A percentile compares a stretch with the other conserved stretches of the same genome.
phyloP scores from a whole-genome alignment of 495 filamentous ascomycete genomes.

The Clavariopsis aquatica region DNA sequence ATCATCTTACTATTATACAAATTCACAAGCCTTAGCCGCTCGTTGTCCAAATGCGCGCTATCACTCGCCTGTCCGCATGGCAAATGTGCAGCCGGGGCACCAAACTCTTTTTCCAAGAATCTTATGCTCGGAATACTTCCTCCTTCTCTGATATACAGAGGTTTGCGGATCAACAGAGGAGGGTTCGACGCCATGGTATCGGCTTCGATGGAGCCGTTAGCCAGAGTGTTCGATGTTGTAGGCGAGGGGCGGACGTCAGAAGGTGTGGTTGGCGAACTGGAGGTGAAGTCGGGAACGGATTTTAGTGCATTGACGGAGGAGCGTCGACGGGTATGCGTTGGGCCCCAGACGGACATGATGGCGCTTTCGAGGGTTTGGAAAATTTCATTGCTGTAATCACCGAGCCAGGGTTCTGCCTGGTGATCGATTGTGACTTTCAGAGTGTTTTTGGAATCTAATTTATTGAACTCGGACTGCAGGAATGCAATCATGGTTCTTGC shows the following conservation, averaged over 20 bases:
- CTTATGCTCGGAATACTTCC: slow-evolving; percentile 91
- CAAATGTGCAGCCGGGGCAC: slow-evolving; percentile 86
- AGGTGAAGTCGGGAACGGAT: slow-evolving; percentile 29
- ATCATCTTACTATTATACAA: slow-evolving; percentile 89
- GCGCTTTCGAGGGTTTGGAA: slow-evolving; percentile 87
- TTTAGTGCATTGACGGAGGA: slow-evolving; percentile 19
- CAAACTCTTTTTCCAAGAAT: slow-evolving; percentile 93
- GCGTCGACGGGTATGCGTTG: slow-evolving; percentile 39
- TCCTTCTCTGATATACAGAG: slow-evolving; percentile 92
- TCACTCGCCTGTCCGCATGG: slow-evolving; percentile 96
- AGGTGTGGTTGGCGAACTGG: slow-evolving; percentile 26
- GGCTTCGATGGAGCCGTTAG: slow-evolving; percentile 45
- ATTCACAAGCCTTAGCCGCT: slow-evolving; percentile 82
- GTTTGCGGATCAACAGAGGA: slow-evolving; percentile 45
- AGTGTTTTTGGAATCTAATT: slow-evolving; percentile 74
- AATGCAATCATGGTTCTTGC: slow-evolving; percentile 65
- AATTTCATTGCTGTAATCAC: slow-evolving; percentile 85
- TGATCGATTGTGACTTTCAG: slow-evolving; percentile 84
- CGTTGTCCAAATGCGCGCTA: slow-evolving; percentile 90
- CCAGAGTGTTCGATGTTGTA: slow-evolving; percentile 60
- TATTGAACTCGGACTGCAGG: slow-evolving; percentile 68
- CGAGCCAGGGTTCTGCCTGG: slow-evolving; percentile 93
- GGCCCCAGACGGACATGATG: slow-evolving; percentile 78
- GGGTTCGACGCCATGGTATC: slow-evolving; percentile 4
- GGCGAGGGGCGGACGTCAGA: slow-evolving; percentile 37